phyloP scores from a whole-genome alignment of 768 basidiomycete species.

The Russula sp. region DNA sequence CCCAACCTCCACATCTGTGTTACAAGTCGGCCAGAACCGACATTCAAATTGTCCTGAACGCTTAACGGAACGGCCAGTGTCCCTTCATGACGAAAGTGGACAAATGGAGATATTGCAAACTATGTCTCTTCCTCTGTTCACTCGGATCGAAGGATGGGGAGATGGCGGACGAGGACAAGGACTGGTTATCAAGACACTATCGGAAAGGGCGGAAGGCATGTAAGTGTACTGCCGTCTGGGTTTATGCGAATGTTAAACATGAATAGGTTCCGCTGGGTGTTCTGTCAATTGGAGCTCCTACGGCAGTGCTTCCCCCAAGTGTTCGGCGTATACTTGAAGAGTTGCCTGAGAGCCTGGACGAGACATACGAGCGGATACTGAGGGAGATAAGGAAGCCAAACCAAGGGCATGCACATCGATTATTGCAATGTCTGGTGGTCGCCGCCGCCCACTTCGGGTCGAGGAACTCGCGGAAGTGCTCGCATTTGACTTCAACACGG shows the following conservation, averaged over 20 bases:
- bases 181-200: no score
- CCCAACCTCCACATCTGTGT: not conserved
- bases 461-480: constrained; percentile 5
- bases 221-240: no score
- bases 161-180: no score
- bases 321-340: constrained; percentile 7
- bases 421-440: constrained; percentile 10
- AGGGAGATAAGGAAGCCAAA: constrained; percentile 7
- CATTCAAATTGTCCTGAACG: no score
- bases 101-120: no score
- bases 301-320: not conserved
- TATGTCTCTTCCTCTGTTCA: no score
- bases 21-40: no score
- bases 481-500: not conserved
- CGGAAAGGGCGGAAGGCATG: no score
- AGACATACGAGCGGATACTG: constrained; percentile 14
- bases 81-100: no score
- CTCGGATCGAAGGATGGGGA: no score
- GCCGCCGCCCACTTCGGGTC: constrained; percentile 5
- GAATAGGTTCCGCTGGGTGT: not conserved
- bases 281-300: constrained; percentile 1
- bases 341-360: not conserved
- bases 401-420: constrained; percentile 3
- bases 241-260: no score
- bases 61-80: no score